Evolutionary conservation across 805 yeast species (phyloP), one percentile per base, ranked within the genome.

Genomic region (Priceomyces melissophilus): DNA sequence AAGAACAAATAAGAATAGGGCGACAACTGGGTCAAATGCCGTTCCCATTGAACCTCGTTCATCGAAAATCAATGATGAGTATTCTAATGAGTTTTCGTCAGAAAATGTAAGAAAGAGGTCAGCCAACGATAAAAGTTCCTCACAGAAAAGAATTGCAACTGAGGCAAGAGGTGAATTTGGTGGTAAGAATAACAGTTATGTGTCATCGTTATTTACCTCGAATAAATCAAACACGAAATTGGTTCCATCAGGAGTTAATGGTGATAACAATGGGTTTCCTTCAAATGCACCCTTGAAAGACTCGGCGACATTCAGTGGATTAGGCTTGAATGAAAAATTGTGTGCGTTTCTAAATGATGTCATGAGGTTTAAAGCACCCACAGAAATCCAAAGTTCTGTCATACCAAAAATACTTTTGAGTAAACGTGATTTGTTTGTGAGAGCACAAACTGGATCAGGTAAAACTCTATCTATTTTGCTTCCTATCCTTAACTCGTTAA

Each of bases 371-470:
- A 53, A 65, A 31, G 67, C 77, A 16, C 99, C 99, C 2, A 95
- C 99, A 0, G 80, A 79, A 50, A 87, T 93, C 49, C 99, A 93
- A 63, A 75, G 87, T 48, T 65, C 84, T 4, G 93, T 85, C 0
- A 69, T 89, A 8, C 96, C 98, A 14, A 57, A 67, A 1, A 49
- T 72, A 32, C 40, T 61, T 27, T 42, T 48, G 11, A 45, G 54
- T 13, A 44, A 55, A 23, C 63, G 69, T 26, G 99, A 93, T 62
- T 66, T 89, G 41, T 85, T 93, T 50, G 85, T 93, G 35, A 95
- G 89, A 57, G 96, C 99, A 0, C 97, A 95, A 63, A 93, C 99
- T 0, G 99, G 99, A 39, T 90, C 98, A 0, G 99, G 99, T 62
- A 93, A 93, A 62, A 93, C 99, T 0, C 64, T 93, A 41, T 82